Percentiles rank a stretch among this genome's conserved stretches.
Evolutionary conservation across 2,329 filamentous ascomycete species (phyloP).

Genomic region (Dactylonectria estremocensis): DNA sequence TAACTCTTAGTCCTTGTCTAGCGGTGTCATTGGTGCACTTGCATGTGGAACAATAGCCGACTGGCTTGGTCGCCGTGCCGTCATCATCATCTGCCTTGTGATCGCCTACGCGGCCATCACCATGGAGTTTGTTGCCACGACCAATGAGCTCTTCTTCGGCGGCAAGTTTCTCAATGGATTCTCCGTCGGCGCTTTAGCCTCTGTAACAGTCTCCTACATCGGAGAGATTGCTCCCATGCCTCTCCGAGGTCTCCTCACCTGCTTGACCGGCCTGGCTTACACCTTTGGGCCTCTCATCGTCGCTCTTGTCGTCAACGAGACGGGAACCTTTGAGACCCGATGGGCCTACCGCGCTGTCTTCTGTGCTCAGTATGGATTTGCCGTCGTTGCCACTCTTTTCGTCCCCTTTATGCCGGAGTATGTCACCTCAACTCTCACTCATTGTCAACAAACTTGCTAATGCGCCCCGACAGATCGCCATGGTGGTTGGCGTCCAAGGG

Average conservation of each 20-base stretch:
- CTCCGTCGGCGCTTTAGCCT: slow-evolving; percentile 48
- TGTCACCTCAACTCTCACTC: background rate
- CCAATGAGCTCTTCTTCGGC: slow-evolving; percentile 58
- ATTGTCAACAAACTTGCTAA: slow-evolving; percentile 6
- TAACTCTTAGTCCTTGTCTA: slow-evolving; percentile 13
- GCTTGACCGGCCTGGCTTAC: slow-evolving; percentile 49
- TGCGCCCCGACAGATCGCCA: slow-evolving; percentile 47
- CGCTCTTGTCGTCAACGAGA: slow-evolving; percentile 53
- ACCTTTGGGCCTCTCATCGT: slow-evolving; percentile 52
- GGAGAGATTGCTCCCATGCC: slow-evolving; percentile 47
- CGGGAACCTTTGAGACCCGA: slow-evolving; percentile 43
- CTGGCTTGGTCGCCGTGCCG: slow-evolving; percentile 52
- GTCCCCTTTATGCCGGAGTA: slow-evolving; percentile 60
- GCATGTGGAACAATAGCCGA: slow-evolving; percentile 55
- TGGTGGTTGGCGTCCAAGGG: slow-evolving; percentile 57
- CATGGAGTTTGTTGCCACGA: slow-evolving; percentile 58
- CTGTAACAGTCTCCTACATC: slow-evolving; percentile 50
- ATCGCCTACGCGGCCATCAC: slow-evolving; percentile 57
- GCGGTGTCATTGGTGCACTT: slow-evolving; percentile 50
- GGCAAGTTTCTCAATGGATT: slow-evolving; percentile 62
- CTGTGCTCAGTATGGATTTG: slow-evolving; percentile 53
- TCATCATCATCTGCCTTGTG: slow-evolving; percentile 54
- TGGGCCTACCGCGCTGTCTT: slow-evolving; percentile 55
- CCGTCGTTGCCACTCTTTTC: slow-evolving; percentile 47
- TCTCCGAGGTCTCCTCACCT: slow-evolving; percentile 50